Percentiles rank a stretch among this genome's conserved stretches.
These are phyloP conservation scores for Lepidium didymum DNA, from an alignment of 345 rosid species.

Conservation along the genomic window DNA sequence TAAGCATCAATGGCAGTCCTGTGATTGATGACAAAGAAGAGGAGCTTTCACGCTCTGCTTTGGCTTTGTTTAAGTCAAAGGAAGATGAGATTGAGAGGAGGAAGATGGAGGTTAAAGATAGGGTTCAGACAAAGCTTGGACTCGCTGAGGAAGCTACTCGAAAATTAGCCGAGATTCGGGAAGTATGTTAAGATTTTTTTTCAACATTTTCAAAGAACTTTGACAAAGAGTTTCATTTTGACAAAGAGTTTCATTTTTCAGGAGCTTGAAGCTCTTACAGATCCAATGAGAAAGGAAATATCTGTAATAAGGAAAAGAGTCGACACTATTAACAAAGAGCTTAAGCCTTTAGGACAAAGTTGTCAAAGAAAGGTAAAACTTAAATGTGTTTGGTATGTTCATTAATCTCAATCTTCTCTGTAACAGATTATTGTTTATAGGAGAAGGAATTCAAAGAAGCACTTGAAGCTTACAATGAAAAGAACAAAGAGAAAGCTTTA, in stretches of 20 bases:
- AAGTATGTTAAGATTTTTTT: slow-evolving; percentile 37
- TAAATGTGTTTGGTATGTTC: neutral
- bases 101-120: slow-evolving; percentile 66
- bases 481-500: slow-evolving; percentile 75
- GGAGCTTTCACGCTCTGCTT: slow-evolving; percentile 65
- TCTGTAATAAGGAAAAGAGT: slow-evolving; percentile 54
- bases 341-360: slow-evolving; percentile 59
- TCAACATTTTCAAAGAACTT: slow-evolving; percentile 12
- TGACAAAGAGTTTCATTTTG: neutral
- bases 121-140: slow-evolving; percentile 63
- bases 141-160: slow-evolving; percentile 66
- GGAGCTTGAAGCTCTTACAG: slow-evolving; percentile 72
- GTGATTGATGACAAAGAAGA: slow-evolving; percentile 55
- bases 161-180: slow-evolving; percentile 74
- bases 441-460: slow-evolving; percentile 91
- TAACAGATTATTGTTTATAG: slow-evolving; percentile 26
- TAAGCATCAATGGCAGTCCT: slow-evolving; percentile 38
- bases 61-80: slow-evolving; percentile 60
- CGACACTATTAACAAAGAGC: slow-evolving; percentile 51
- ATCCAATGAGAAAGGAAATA: slow-evolving; percentile 70
- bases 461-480: slow-evolving; percentile 78
- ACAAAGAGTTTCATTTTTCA: slow-evolving; percentile 7
- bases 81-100: slow-evolving; percentile 95
- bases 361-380: slow-evolving; percentile 64
- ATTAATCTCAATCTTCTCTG: neutral